A percentile compares a stretch with the other conserved stretches of the same genome.
Evolutionary conservation across 495 filamentous ascomycete species (phyloP).

Genomic region (Penicillium arizonense): DNA sequence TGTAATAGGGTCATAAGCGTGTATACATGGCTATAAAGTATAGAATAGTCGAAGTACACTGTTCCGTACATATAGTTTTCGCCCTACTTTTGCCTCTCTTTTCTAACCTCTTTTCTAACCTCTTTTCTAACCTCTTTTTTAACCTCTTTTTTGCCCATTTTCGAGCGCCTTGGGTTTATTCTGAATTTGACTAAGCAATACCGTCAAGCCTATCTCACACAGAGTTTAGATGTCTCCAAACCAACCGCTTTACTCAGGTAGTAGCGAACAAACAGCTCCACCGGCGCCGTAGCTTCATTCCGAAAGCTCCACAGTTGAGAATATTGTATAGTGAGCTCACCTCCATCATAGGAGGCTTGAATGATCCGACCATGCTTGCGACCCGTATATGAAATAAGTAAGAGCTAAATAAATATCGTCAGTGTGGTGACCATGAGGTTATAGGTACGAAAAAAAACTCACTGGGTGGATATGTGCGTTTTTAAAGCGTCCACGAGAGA

Average conservation of each 20-base stretch:
- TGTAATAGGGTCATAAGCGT: no score
- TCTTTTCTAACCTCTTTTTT: no score
- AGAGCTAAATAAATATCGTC: constrained; percentile 34
- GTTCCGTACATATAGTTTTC: no score
- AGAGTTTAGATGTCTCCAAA: not conserved
- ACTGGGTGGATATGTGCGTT: constrained; percentile 3
- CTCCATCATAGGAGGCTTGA: constrained; percentile 6
- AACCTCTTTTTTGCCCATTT: no score
- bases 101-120: no score
- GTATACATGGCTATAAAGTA: no score
- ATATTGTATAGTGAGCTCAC: constrained; percentile 11
- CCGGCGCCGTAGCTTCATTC: constrained; percentile 2
- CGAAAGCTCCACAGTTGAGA: constrained; percentile 13
- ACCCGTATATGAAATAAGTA: constrained; percentile 21
- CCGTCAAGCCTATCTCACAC: no score
- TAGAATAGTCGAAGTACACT: no score
- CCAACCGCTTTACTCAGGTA: not conserved
- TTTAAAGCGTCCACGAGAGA: not conserved
- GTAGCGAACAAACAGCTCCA: constrained; percentile 12
- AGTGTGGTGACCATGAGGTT: no score
- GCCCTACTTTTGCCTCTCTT: no score
- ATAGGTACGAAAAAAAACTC: not conserved
- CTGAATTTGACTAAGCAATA: no score
- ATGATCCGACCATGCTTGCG: constrained; percentile 9
- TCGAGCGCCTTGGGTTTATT: no score